A percentile compares a stretch with the other conserved stretches of the same genome.
phyloP scores from a whole-genome alignment of 2,329 filamentous ascomycete genomes.

The Myriosclerotinia curreyana region DNA sequence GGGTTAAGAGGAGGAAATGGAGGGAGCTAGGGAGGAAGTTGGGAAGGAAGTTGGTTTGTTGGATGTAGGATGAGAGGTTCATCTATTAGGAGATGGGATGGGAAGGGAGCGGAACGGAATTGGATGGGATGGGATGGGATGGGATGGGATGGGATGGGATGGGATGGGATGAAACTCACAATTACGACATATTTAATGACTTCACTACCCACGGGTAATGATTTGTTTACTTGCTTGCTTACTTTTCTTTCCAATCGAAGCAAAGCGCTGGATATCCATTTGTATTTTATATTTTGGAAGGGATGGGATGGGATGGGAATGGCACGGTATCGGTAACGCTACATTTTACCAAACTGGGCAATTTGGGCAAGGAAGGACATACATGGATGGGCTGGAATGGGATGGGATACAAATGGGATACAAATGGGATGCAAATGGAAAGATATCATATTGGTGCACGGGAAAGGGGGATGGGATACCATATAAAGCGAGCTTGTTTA shows the following conservation, averaged over 20 bases:
- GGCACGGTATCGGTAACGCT: no score
- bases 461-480: neutral
- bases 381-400: neutral
- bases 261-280: slow-evolving; percentile 2
- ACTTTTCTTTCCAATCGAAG: neutral
- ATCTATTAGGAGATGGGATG: neutral
- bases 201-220: neutral
- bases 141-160: neutral
- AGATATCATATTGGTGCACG: no score
- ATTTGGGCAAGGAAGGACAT: neutral
- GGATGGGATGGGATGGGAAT: neutral
- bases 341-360: neutral
- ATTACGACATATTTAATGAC: slow-evolving; percentile 15
- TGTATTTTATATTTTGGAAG: neutral
- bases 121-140: neutral
- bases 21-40: slow-evolving; percentile 22
- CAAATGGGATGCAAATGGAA: neutral
- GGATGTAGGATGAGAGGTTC: slow-evolving; percentile 13
- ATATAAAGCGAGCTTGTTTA: no score
- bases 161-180: neutral
- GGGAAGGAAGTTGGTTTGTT: slow-evolving; percentile 27
- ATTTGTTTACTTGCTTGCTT: neutral
- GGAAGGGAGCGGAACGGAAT: no score
- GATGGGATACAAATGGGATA: neutral
- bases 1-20: neutral